These are phyloP conservation scores for Cunninghamia lanceolata DNA, from an alignment of 75 land plant species.

Conservation along the genomic window DNA sequence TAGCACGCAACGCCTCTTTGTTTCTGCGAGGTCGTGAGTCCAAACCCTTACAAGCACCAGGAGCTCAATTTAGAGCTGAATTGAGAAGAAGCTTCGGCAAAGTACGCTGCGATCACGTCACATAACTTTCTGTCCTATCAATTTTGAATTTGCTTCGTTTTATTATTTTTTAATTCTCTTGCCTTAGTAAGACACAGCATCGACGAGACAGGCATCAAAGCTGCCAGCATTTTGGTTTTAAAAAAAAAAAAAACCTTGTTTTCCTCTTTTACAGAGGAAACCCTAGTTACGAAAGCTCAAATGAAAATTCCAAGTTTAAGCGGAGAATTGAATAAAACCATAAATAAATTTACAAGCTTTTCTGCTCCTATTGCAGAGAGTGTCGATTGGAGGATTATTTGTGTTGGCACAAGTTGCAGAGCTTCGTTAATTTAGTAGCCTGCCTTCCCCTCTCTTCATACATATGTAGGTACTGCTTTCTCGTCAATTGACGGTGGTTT, in stretches of 20 bases:
- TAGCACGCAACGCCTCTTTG: not conserved
- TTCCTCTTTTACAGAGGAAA: not conserved
- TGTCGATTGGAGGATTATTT: not conserved
- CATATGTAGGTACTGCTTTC: no score
- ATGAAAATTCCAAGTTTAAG: not conserved
- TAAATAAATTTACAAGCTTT: not conserved
- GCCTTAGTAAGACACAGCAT: not conserved
- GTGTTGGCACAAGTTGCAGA: no score
- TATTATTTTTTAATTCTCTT: not conserved
- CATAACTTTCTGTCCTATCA: not conserved
- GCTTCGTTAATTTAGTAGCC: no score
- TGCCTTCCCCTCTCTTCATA: no score
- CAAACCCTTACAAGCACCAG: not conserved
- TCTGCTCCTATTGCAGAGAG: not conserved
- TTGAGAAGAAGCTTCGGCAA: not conserved
- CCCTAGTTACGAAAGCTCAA: not conserved
- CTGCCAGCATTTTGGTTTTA: not conserved
- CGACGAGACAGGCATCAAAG: not conserved
- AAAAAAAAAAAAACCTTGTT: not conserved
- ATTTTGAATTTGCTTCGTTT: not conserved
- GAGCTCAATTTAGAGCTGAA: not conserved
- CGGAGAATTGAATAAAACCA: not conserved
- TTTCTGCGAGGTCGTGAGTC: not conserved
- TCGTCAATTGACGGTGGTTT: no score
- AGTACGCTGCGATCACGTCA: not conserved